phyloP scores from a whole-genome alignment of 768 basidiomycete species.

The Kondoa subrosea region DNA sequence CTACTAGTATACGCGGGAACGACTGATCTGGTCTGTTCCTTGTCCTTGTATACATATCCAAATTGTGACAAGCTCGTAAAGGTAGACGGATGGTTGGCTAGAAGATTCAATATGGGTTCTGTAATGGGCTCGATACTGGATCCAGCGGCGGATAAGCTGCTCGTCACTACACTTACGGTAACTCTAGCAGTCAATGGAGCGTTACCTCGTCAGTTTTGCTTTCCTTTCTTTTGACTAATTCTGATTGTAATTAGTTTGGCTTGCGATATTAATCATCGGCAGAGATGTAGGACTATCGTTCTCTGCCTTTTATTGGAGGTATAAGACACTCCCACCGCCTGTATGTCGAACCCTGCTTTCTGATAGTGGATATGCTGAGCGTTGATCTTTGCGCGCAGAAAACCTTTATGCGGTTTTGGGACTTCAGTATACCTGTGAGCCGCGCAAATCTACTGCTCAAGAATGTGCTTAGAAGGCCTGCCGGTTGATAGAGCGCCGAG shows the following conservation, averaged over 20 bases:
- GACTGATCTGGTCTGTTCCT: conserved; percentile 62
- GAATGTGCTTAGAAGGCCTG: background rate
- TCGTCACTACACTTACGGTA: conserved; percentile 85
- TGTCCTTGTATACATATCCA: background rate
- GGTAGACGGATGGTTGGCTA: conserved; percentile 81
- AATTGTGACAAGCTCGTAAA: conserved; percentile 30
- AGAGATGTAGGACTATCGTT: conserved; percentile 71
- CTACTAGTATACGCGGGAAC: conserved; percentile 80
- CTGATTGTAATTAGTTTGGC: conserved; percentile 43
- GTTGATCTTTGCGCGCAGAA: conserved; percentile 39
- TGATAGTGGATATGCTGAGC: background rate
- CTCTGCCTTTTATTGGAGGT: conserved; percentile 84
- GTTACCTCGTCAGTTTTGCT: conserved; percentile 49
- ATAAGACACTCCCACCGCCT: conserved; percentile 68
- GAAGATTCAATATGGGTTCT: conserved; percentile 65
- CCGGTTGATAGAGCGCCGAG: conserved; percentile 42
- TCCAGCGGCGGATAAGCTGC: conserved; percentile 86
- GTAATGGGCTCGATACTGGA: conserved; percentile 93
- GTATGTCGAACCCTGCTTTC: conserved; percentile 38
- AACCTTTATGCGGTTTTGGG: conserved; percentile 87
- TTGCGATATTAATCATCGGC: conserved; percentile 72
- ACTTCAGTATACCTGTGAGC: conserved; percentile 71
- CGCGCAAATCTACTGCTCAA: background rate
- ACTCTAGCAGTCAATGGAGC: conserved; percentile 67
- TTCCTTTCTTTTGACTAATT: background rate